These are phyloP conservation scores for Aegilops bicornis DNA, from an alignment of 176 grass and related monocot species.

Conservation along the genomic window DNA sequence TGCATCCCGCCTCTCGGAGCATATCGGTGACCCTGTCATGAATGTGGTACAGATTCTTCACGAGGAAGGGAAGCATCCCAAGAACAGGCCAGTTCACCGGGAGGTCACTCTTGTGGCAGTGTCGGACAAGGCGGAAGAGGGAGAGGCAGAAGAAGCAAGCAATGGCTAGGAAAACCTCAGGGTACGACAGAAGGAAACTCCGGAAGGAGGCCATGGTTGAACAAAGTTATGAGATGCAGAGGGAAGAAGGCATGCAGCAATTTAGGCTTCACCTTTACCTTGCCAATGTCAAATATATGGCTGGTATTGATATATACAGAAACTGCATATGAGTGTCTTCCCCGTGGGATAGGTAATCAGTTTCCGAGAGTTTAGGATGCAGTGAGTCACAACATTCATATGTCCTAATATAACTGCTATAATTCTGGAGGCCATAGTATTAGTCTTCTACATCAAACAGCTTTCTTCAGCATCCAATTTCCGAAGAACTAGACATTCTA, in stretches of 20 bases:
- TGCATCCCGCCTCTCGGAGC: conserved; percentile 40
- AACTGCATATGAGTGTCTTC: conserved; percentile 10
- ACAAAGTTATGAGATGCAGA: conserved; percentile 23
- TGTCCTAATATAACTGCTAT: conserved; percentile 17
- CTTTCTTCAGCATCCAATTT: not conserved
- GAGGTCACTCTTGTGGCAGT: not conserved
- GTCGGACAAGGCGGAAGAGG: conserved; percentile 27
- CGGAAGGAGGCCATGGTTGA: conserved; percentile 36
- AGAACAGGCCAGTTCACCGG: conserved; percentile 59
- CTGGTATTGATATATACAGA: conserved; percentile 25
- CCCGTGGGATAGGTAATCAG: conserved; percentile 15
- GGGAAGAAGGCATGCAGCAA: conserved; percentile 31
- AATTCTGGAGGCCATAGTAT: not conserved
- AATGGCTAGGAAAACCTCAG: conserved; percentile 51
- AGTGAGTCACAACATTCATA: conserved; percentile 38
- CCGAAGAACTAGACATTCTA: not conserved
- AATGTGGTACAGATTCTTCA: conserved; percentile 27
- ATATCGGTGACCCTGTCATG: conserved; percentile 39
- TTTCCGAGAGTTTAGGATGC: conserved; percentile 25
- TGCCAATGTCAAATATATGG: conserved; percentile 22
- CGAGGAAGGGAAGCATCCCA: conserved; percentile 53
- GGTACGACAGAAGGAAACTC: conserved; percentile 40
- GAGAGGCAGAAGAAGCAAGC: conserved; percentile 53
- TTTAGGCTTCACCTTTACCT: conserved; percentile 11
- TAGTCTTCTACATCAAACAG: not conserved